Evolutionary conservation across 2,329 filamentous ascomycete genomes (phyloP), one percentile per base, ranked within the genome.

Genomic region (Sclerotinia sclerotiorum): DNA sequence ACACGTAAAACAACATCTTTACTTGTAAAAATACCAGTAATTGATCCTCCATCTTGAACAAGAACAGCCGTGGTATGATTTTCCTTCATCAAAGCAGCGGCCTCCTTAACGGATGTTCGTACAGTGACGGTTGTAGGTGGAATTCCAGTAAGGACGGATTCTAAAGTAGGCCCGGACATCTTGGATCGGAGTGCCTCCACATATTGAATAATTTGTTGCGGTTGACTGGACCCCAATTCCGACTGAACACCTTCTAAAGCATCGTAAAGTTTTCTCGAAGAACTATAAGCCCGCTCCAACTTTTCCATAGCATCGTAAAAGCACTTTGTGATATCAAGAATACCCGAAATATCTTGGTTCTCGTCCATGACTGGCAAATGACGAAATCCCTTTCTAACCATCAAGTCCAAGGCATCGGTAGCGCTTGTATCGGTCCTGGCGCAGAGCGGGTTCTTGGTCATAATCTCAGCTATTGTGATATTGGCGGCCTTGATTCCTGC

Each of bases 281-380:
- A 98, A 73, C 93, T 93, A 80, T 99, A 99, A 63, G 95, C 95
- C 64, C 95, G 90, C 84, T 99, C 95, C 70, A 99, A 83, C 84
- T 99, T 99, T 84, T 99, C 95, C 95, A 99, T 99, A 55, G 95
- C 95, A 81, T 99, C 95, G 81, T 99, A 99, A 81, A 99, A 99
- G 82, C 95, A 99, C 82, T 98, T 99, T 68, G 95, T 99, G 76
- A 99, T 99, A 80, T 99, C 95, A 67, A 99, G 84, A 73, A 99
- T 94, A 83, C 95, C 95, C 10, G 94, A 97, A 71, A 99, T 99
- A 78, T 99, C 94, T 81, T 99, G 95, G 80, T 99, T 98, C 83
- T 99, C 95, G 80, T 99, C 95, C 95, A 99, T 99, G 73, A 99
- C 95, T 3, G 95, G 95, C 77, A 99, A 81, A 83, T 99, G 95